These are phyloP conservation scores for Candolleomyces eurysporus DNA, from an alignment of 768 basidiomycete genomes.

Conservation along the genomic window DNA sequence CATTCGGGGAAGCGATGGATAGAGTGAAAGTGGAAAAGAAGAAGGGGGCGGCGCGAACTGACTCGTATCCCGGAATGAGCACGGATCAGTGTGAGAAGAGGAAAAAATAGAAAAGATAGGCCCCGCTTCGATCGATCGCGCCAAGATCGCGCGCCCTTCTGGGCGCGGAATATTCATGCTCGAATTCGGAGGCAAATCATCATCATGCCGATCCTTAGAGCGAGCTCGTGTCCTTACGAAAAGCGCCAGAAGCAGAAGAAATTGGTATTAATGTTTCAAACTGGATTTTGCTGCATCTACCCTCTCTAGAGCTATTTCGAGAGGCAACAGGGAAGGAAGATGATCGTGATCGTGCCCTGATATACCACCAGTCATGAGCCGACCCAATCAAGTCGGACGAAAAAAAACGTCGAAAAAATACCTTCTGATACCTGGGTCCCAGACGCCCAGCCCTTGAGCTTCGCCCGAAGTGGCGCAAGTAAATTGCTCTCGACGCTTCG, in stretches of 20 bases:
- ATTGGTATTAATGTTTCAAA: background rate
- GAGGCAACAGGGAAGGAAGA: slow-evolving; percentile 39
- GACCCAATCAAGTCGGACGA: background rate
- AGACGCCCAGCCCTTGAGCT: slow-evolving; percentile 32
- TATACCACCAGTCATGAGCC: background rate
- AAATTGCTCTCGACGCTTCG: slow-evolving; percentile 42
- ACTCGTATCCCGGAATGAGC: no score
- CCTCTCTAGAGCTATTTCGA: slow-evolving; percentile 49
- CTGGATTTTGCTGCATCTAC: slow-evolving; percentile 35
- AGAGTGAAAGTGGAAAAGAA: no score
- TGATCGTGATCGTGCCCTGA: slow-evolving; percentile 27
- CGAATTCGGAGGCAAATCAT: no score
- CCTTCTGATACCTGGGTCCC: slow-evolving; percentile 20
- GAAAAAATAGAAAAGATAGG: no score
- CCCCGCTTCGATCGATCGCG: no score
- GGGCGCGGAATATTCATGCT: no score
- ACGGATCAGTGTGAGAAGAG: no score
- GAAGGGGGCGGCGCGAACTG: no score
- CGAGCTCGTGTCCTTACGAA: background rate
- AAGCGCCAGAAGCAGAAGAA: background rate
- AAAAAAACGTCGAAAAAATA: slow-evolving; percentile 6
- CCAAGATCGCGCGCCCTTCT: no score
- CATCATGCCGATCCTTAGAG: no score
- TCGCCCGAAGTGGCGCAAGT: slow-evolving; percentile 41
- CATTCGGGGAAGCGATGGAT: no score